Percentiles rank a stretch among this genome's conserved stretches.
Evolutionary conservation across 208 protist species (phyloP).

Genomic region (Trypanosoma avium): DNA sequence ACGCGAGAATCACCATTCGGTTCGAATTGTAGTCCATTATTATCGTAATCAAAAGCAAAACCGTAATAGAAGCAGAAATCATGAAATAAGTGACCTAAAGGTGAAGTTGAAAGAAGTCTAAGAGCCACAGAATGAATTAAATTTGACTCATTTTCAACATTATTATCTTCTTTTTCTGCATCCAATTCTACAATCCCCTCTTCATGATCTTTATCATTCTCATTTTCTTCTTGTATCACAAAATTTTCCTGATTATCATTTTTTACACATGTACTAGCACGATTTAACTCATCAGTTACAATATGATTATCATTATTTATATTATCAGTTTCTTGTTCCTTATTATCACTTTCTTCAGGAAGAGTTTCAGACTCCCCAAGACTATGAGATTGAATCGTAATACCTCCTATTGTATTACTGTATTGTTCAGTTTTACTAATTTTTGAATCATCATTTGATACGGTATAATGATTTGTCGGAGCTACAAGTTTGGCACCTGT

Average conservation of each 20-base stretch:
- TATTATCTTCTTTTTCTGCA: neutral
- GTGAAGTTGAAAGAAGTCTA: slow-evolving; percentile 41
- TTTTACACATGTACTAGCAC: neutral
- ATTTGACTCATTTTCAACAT: slow-evolving; percentile 12
- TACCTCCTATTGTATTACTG: neutral
- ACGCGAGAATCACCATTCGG: slow-evolving; percentile 53
- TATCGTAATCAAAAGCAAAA: slow-evolving; percentile 81
- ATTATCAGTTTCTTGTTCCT: neutral
- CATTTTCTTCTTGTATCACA: neutral
- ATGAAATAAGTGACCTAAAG: slow-evolving; percentile 55
- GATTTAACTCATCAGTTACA: neutral
- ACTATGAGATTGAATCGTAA: too few relatives aligned
- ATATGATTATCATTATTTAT: neutral
- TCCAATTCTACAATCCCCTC: neutral
- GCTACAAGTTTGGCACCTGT: slow-evolving; percentile 8
- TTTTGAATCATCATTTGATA: neutral
- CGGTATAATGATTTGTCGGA: neutral
- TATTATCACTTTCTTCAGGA: neutral
- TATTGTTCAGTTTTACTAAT: neutral
- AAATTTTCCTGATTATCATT: neutral
- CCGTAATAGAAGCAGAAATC: slow-evolving; percentile 89
- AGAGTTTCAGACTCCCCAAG: too few relatives aligned
- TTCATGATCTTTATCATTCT: neutral
- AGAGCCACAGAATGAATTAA: slow-evolving; percentile 22
- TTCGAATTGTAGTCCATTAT: slow-evolving; percentile 63